Percentiles rank a stretch among this genome's conserved stretches.
Evolutionary conservation across 73 alveolate species (phyloP).

Genomic region (Paramecium pentaurelia): DNA sequence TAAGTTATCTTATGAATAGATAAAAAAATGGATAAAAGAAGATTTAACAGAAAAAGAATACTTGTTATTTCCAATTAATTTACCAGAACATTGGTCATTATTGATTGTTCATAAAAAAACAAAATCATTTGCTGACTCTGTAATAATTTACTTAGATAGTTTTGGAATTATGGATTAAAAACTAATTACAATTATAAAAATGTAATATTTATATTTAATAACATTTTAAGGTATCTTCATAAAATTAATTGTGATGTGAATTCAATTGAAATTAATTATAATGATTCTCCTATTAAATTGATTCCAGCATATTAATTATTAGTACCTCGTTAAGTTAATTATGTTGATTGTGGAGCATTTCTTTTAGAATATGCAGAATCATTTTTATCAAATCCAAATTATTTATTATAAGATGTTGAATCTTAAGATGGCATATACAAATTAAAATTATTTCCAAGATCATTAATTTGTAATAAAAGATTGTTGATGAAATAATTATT

Average conservation of each 20-base stretch:
- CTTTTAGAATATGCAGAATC: conserved; percentile 57
- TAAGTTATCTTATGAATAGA: background rate
- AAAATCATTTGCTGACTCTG: background rate
- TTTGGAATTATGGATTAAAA: conserved; percentile 49
- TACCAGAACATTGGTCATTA: conserved; percentile 58
- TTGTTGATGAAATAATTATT: conserved; percentile 16
- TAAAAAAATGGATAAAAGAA: conserved; percentile 49
- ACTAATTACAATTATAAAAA: conserved; percentile 5
- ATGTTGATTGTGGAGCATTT: conserved; percentile 55
- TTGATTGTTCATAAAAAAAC: background rate
- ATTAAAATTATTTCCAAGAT: conserved; percentile 48
- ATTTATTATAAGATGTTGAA: background rate
- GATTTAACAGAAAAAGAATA: conserved; percentile 46
- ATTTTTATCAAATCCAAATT: conserved; percentile 12
- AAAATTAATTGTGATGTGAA: background rate
- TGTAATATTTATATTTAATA: background rate
- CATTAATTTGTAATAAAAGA: conserved; percentile 25
- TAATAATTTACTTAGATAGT: conserved; percentile 23
- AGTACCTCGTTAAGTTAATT: conserved; percentile 54
- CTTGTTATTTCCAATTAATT: conserved; percentile 45
- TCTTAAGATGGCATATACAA: background rate
- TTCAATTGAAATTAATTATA: background rate
- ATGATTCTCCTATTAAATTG: background rate
- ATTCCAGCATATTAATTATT: background rate
- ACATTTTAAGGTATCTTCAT: background rate